phyloP scores from a whole-genome alignment of 257 asterid species.

The Echium plantagineum region DNA sequence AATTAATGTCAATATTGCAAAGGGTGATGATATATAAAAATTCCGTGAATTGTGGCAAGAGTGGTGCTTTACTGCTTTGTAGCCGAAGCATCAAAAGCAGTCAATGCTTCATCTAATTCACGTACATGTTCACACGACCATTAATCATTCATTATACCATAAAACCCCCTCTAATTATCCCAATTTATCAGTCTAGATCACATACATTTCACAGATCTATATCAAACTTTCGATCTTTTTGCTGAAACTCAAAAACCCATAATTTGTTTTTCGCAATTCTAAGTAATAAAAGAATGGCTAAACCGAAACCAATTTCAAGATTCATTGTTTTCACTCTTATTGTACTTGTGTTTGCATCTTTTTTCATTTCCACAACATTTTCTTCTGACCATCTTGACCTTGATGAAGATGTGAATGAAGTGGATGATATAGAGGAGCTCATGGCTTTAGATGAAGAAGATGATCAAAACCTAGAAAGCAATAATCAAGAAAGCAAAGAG shows the following conservation, averaged over 20 bases:
- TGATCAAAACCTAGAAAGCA: constrained; percentile 22
- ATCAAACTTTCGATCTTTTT: constrained; percentile 9
- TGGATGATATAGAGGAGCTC: constrained; percentile 56
- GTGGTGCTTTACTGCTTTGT: no score
- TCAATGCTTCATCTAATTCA: no score
- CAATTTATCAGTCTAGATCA: not conserved
- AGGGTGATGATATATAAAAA: no score
- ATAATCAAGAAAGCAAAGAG: constrained; percentile 22
- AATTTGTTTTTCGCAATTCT: not conserved
- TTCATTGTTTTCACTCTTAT: constrained; percentile 34
- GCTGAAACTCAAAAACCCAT: constrained; percentile 9
- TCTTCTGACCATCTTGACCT: constrained; percentile 11
- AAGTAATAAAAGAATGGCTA: constrained; percentile 24
- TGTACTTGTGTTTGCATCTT: constrained; percentile 26
- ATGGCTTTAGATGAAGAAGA: constrained; percentile 68
- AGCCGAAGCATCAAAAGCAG: no score
- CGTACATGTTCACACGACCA: no score
- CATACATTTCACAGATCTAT: not conserved
- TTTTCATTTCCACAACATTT: constrained; percentile 20
- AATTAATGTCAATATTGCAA: no score
- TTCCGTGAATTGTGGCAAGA: no score
- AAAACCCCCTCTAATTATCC: not conserved
- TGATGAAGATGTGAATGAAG: constrained; percentile 31
- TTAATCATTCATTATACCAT: no score
- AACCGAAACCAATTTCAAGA: constrained; percentile 32